A percentile compares a stretch with the other conserved stretches of the same genome.
phyloP scores from a whole-genome alignment of 768 basidiomycete genomes.

The Flagelloscypha sp. region DNA sequence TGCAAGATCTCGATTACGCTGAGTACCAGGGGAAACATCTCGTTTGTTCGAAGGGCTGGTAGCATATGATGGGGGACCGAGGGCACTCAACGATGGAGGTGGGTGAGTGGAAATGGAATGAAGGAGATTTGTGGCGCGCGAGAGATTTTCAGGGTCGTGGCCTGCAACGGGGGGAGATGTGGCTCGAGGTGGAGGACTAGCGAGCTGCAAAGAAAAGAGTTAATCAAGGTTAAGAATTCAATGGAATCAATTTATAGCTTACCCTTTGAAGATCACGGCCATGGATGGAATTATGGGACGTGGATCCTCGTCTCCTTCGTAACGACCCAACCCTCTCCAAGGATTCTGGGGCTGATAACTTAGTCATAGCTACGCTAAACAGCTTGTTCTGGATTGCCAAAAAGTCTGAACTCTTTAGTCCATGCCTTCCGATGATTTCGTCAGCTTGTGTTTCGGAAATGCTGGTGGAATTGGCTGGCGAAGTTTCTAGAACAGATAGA shows the following conservation, averaged over 20 bases:
- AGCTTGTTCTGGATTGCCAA: slow-evolving; percentile 68
- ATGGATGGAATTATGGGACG: slow-evolving; percentile 59
- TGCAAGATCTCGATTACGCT: slow-evolving; percentile 67
- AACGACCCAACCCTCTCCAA: slow-evolving; percentile 64
- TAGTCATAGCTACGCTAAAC: slow-evolving; percentile 52
- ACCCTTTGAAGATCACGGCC: slow-evolving; percentile 39
- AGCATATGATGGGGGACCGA: slow-evolving; percentile 14
- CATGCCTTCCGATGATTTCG: slow-evolving; percentile 56
- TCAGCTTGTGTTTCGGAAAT: slow-evolving; percentile 55
- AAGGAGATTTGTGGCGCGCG: slow-evolving; percentile 58
- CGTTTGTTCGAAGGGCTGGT: slow-evolving; percentile 5
- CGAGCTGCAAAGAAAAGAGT: slow-evolving; percentile 32
- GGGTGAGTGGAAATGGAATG: slow-evolving; percentile 49
- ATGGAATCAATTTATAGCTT: slow-evolving; percentile 7
- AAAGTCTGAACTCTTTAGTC: slow-evolving; percentile 65
- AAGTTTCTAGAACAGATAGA: slow-evolving; percentile 37
- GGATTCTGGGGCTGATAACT: slow-evolving; percentile 46
- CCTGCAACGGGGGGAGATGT: slow-evolving; percentile 25
- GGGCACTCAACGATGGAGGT: slow-evolving; percentile 16
- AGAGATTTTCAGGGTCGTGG: slow-evolving; percentile 38
- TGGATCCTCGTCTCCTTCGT: slow-evolving; percentile 68
- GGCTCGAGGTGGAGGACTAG: slow-evolving; percentile 48
- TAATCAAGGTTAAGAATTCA: slow-evolving; percentile 9
- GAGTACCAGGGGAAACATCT: slow-evolving; percentile 41
- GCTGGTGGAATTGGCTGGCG: slow-evolving; percentile 37